These are phyloP conservation scores for Candida sp. DNA, from an alignment of 1,139 yeast species.

Conservation along the genomic window DNA sequence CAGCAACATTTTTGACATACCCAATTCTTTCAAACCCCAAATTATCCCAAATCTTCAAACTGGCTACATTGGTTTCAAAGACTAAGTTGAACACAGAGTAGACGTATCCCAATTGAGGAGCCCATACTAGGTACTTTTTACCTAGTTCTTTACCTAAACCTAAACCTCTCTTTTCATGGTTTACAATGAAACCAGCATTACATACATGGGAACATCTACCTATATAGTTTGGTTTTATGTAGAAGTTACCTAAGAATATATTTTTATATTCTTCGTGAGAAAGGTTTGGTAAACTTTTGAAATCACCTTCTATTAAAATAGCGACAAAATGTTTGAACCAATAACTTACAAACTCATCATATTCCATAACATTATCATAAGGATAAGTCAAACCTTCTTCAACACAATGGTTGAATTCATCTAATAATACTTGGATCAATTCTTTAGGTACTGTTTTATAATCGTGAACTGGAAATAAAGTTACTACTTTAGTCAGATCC, in stretches of 20 bases:
- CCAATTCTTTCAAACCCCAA: slow-evolving; percentile 77
- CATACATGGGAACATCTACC: slow-evolving; percentile 80
- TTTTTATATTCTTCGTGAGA: slow-evolving; percentile 32
- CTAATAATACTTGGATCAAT: slow-evolving; percentile 28
- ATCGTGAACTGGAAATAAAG: slow-evolving; percentile 32
- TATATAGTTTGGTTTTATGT: slow-evolving; percentile 72
- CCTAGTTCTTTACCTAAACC: slow-evolving; percentile 67
- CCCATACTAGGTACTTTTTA: slow-evolving; percentile 55
- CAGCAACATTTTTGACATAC: slow-evolving; percentile 60
- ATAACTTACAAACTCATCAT: slow-evolving; percentile 32
- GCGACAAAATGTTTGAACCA: slow-evolving; percentile 48
- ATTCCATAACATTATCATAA: slow-evolving; percentile 21
- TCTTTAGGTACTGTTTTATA: slow-evolving; percentile 28
- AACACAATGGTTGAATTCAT: slow-evolving; percentile 43
- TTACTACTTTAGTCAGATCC: slow-evolving; percentile 22
- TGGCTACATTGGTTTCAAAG: slow-evolving; percentile 67
- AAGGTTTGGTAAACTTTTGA: slow-evolving; percentile 10
- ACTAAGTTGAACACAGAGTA: slow-evolving; percentile 84
- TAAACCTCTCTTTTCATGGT: slow-evolving; percentile 50
- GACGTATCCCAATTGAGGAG: slow-evolving; percentile 67
- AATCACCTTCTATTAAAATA: slow-evolving; percentile 40
- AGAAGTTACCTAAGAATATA: slow-evolving; percentile 61
- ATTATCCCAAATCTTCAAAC: slow-evolving; percentile 68
- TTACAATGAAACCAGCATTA: slow-evolving; percentile 76
- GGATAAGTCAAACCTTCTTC: slow-evolving; percentile 54